Base-by-base conservation (phyloP, 208 protist genomes). In the Lotmaria passim region DNA sequence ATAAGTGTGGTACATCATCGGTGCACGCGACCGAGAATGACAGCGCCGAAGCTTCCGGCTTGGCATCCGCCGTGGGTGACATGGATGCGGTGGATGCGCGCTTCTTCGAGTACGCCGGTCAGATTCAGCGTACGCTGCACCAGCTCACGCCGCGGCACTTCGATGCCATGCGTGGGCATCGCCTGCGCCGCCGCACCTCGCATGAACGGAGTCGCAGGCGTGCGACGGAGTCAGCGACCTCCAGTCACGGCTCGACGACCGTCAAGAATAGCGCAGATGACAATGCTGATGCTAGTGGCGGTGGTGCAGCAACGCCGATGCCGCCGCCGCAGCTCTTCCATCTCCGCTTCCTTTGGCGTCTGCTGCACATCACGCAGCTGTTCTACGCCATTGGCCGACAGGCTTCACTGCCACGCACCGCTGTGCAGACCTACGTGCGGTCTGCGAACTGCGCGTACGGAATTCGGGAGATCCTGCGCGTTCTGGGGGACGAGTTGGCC, bases 101-200 rank as follows among this genome's bases (percentile, higher is more conserved):
- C 17, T 38, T 74, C 3, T 77, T 65, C 50, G 75, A 81, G 48
- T 73, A 69, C 41, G 74, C 79, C 3, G 74, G 70, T 11, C 79
- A 81, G 59, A 38, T 78, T 0, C 74, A 75, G 52, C 69, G 75
- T 2, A 78, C 75, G 10, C 60, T 85, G 59, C 68, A 64, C 47
- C 15, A 44, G 47, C 56, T 85, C 23, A 77, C 67, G 5, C 46
- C 79, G 11, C 62, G 36, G 2, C 69, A 81, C 38, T 81, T 78
- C 19, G 44, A 76, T 23, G 71, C 53, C 0, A 68, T 74, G 24
- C 48, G 59, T 12, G 69, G 38, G 4, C 61, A 74, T 41, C 69
- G 69, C 19, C 33, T 67, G 38, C 59, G 28, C 23, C 55, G 24
- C 55, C 33, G 11, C 24, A 34, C 33, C 7, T 19, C 14, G 14